Evolutionary conservation across 805 yeast species (phyloP), one percentile per base, ranked within the genome.

Genomic region (Ascoidea asiatica): DNA sequence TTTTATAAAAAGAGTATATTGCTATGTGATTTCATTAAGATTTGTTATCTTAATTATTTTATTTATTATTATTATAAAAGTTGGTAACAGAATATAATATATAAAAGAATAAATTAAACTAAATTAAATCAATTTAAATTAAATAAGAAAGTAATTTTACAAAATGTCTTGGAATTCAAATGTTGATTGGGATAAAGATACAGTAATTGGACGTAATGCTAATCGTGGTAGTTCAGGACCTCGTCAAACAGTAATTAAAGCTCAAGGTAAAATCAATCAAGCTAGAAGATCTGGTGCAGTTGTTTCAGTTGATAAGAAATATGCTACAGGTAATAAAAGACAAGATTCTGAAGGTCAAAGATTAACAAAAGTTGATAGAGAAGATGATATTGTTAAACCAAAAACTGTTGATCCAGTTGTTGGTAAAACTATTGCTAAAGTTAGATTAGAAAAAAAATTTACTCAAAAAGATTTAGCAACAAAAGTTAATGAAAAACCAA

Each of bases 401-500:
- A 82, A 89, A 66, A 92, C 89, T 66, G 65, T 92, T 44, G 95
- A 87, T 46, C 68, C 74, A 13, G 66, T 68, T 47, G 97, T 92
- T 23, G 98, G 97, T 52, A 84, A 81, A 61, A 82, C 90, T 45
- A 88, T 92, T 53, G 73, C 79, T 43, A 72, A 79, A 61, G 95
- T 83, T 36, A 80, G 98, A 69, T 80, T 78, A 56, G 96, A 85
- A 48, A 87, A 88, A 72, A 76, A 77, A 57, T 61, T 89, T 60
- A 81, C 97, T 7, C 98, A 92, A 66, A 92, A 92, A 73, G 98
- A 92, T 56, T 74, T 92, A 57, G 98, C 98, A 56, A 87, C 95
- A 46, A 84, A 82, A 63, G 75, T 90, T 59, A 90, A 89, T 62
- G 98, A 92, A 69, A 92, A 92, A 71, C 96, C 97, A 49, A 87